These are phyloP conservation scores for Ogataea angusta DNA, from an alignment of 805 yeast species.

Conservation along the genomic window DNA sequence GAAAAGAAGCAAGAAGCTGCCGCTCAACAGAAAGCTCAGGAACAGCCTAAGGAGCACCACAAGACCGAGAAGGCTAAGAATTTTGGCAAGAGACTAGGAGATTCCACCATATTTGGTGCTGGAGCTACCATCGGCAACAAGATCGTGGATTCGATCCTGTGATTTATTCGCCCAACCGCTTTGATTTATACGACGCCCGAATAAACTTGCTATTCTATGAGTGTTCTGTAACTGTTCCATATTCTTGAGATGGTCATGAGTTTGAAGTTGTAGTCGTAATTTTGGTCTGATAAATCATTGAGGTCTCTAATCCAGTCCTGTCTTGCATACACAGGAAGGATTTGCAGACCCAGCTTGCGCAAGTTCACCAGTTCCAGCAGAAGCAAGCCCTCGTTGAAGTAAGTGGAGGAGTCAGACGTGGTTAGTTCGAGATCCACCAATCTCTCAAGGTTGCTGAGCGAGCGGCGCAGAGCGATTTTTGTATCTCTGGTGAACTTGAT, in stretches of 20 bases:
- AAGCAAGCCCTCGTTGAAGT: conserved; percentile 53
- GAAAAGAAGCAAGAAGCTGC: conserved; percentile 17
- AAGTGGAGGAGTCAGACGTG: conserved; percentile 25
- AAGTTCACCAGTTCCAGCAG: conserved; percentile 64
- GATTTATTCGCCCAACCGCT: background rate
- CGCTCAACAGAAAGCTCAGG: conserved; percentile 12
- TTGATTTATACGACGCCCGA: background rate
- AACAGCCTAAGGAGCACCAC: conserved; percentile 24
- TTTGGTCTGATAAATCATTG: conserved; percentile 50
- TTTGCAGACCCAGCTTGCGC: conserved; percentile 42
- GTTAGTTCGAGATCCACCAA: conserved; percentile 19
- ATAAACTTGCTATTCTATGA: conserved; percentile 1
- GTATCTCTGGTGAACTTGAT: conserved; percentile 32
- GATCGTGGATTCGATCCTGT: conserved; percentile 66
- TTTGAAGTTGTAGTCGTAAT: conserved; percentile 38
- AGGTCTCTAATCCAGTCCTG: conserved; percentile 62
- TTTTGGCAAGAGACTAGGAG: conserved; percentile 78
- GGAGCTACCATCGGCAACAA: conserved; percentile 93
- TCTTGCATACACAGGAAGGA: conserved; percentile 49
- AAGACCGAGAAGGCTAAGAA: conserved; percentile 42
- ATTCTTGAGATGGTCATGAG: conserved; percentile 51
- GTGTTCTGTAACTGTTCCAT: conserved; percentile 52
- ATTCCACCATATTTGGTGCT: conserved; percentile 94
- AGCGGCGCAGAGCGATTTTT: conserved; percentile 38
- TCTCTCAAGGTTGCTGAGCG: conserved; percentile 44